Conservation (phyloP, 306 rosid genomes). For the Glycine tomentella region DNA sequence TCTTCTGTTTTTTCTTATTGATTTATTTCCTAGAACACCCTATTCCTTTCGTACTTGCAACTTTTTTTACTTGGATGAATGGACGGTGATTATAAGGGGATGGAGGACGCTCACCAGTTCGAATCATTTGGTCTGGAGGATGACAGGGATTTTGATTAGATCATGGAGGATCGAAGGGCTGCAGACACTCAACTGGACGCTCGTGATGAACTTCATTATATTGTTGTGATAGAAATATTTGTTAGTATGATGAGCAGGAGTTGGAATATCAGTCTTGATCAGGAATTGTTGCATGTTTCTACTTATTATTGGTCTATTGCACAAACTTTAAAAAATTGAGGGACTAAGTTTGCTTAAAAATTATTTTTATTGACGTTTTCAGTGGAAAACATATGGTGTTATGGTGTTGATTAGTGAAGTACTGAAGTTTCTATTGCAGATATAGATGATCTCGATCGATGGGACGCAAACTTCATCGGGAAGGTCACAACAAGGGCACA, state of each 20-base stretch:
- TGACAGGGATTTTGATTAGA: conserved; percentile 83
- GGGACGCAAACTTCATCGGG: conserved; percentile 88
- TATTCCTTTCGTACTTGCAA: too few species aligned
- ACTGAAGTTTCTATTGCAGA: conserved; percentile 60
- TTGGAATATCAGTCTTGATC: too few species aligned
- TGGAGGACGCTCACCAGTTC: conserved; percentile 84
- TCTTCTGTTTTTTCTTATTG: neutral
- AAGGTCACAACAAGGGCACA: conserved; percentile 76
- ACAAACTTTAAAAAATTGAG: neutral
- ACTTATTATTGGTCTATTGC: neutral
- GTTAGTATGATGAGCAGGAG: too few species aligned
- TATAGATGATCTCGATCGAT: conserved; percentile 85
- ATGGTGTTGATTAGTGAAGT: too few species aligned
- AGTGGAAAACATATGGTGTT: neutral
- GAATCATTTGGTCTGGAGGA: conserved; percentile 88
- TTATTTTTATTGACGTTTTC: neutral
- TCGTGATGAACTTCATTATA: too few species aligned
- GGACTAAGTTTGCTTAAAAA: neutral
- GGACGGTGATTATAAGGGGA: conserved; percentile 82
- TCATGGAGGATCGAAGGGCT: conserved; percentile 83
- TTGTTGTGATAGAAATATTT: conserved; percentile 27
- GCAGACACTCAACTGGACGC: conserved; percentile 80
- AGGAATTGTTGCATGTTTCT: neutral
- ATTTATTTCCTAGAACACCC: neutral
- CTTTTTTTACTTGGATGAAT: too few species aligned